Conservation (phyloP, 2,329 filamentous ascomycete species). For the Chaetomiaceae sp. region DNA sequence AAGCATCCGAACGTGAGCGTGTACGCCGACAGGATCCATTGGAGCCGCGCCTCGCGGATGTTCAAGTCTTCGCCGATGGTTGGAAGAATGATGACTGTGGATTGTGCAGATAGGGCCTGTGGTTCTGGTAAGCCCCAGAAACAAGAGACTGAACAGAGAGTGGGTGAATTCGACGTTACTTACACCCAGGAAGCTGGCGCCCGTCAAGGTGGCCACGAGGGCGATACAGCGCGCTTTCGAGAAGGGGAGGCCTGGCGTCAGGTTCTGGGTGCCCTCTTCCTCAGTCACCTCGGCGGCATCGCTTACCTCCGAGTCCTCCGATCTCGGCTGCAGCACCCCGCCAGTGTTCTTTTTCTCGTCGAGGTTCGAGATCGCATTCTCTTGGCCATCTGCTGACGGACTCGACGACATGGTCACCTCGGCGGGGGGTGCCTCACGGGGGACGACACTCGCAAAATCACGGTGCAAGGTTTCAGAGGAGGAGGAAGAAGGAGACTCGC, state of each 20-base stretch:
- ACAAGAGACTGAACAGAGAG: not conserved
- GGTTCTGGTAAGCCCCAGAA: not conserved
- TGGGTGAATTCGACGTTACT: conserved; percentile 9
- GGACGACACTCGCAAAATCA: too few species aligned
- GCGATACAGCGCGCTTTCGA: conserved; percentile 52
- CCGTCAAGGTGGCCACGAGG: conserved; percentile 50
- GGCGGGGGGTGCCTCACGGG: too few species aligned
- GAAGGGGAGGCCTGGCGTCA: conserved; percentile 20
- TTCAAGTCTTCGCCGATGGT: conserved; percentile 53
- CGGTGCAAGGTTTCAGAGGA: too few species aligned
- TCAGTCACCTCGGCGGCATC: conserved; percentile 12
- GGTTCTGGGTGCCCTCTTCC: conserved; percentile 2
- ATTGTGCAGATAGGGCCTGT: conserved; percentile 54
- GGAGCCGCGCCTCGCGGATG: conserved; percentile 55
- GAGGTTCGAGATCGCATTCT: not conserved
- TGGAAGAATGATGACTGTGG: conserved; percentile 59
- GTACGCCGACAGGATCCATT: conserved; percentile 66
- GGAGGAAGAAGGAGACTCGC: too few species aligned
- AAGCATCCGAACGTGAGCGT: conserved; percentile 64
- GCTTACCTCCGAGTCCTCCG: conserved; percentile 19
- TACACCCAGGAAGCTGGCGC: conserved; percentile 54
- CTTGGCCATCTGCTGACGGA: not conserved
- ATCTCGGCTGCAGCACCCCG: conserved; percentile 1
- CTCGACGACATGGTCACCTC: not conserved
- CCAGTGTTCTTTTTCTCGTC: not conserved